phyloP scores from a whole-genome alignment of 1,284 basidiomycete species.

The Rhodotorula glutinis region DNA sequence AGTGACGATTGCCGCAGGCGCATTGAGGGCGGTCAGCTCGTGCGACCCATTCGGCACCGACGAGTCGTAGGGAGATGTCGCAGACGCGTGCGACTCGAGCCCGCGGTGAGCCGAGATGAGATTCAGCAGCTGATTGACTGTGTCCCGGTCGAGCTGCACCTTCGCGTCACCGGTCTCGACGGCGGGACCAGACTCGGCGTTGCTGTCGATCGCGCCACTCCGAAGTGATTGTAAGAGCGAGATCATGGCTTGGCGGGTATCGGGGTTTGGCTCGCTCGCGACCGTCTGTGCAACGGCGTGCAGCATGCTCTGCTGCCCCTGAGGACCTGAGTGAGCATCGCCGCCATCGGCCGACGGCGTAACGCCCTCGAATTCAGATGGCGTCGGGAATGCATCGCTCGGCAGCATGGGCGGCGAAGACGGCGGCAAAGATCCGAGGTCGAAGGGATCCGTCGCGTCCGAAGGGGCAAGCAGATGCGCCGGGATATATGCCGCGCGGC shows the following conservation, averaged over 20 bases:
- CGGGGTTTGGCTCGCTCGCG: constrained; percentile 23
- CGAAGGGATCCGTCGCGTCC: constrained; percentile 26
- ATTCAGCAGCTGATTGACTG: constrained; percentile 28
- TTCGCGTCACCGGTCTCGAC: constrained; percentile 10
- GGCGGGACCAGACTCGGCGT: background rate
- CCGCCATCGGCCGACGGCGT: constrained; percentile 35
- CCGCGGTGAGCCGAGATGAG: constrained; percentile 25
- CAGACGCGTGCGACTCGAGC: background rate
- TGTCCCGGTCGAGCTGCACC: constrained; percentile 31
- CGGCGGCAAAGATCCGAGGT: constrained; percentile 35
- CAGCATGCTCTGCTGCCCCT: constrained; percentile 4
- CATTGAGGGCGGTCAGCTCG: background rate
- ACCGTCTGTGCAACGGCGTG: constrained; percentile 26
- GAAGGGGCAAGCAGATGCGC: constrained; percentile 26
- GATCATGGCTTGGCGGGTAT: constrained; percentile 21
- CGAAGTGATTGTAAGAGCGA: constrained; percentile 21
- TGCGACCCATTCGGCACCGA: no score
- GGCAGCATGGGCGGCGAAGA: constrained; percentile 36
- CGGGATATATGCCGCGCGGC: constrained; percentile 21
- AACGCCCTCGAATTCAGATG: constrained; percentile 36
- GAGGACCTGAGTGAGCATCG: constrained; percentile 4
- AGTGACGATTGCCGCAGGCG: background rate
- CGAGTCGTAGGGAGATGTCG: background rate
- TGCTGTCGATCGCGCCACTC: background rate
- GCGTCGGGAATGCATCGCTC: constrained; percentile 35